Conservation (phyloP, 192 early-diverging fungal species). For the Phlyctochytrium arcticum region DNA sequence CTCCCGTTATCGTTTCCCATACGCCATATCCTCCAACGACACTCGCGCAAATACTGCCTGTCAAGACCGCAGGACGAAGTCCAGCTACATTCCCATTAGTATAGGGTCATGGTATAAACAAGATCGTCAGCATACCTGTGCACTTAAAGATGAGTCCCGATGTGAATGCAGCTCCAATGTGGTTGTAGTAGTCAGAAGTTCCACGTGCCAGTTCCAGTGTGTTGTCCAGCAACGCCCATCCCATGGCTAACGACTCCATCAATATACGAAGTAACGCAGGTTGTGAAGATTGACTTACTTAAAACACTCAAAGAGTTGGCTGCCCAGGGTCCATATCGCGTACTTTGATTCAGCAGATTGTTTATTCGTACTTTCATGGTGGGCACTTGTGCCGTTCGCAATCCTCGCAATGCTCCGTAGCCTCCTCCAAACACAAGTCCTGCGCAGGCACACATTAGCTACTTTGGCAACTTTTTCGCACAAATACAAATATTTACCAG, state of each 20-base stretch:
- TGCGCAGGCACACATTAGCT: not conserved
- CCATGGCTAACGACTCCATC: slow-evolving; percentile 29
- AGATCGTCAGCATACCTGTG: slow-evolving; percentile 31
- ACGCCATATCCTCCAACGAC: slow-evolving; percentile 42
- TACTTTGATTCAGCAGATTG: slow-evolving; percentile 46
- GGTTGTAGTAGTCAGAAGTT: slow-evolving; percentile 51
- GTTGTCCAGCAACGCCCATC: slow-evolving; percentile 45
- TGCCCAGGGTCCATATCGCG: slow-evolving; percentile 50
- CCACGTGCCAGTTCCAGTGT: slow-evolving; percentile 26
- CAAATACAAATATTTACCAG: slow-evolving; percentile 24
- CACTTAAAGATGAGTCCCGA: slow-evolving; percentile 53
- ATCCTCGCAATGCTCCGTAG: slow-evolving; percentile 47
- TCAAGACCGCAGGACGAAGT: slow-evolving; percentile 43
- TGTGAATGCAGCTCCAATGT: slow-evolving; percentile 49
- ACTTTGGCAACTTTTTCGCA: not conserved
- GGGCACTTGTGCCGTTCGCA: slow-evolving; percentile 42
- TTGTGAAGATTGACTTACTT: slow-evolving; percentile 28
- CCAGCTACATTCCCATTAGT: slow-evolving; percentile 31
- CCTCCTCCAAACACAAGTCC: slow-evolving; percentile 37
- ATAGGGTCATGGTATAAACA: not conserved
- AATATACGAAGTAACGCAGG: not conserved
- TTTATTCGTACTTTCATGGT: slow-evolving; percentile 50
- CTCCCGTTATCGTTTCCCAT: slow-evolving; percentile 13
- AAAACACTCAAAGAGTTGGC: slow-evolving; percentile 52
- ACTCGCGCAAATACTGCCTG: slow-evolving; percentile 40